These are phyloP conservation scores for Microdochium nivale DNA, from an alignment of 2,329 filamentous ascomycete genomes.

Conservation along the genomic window DNA sequence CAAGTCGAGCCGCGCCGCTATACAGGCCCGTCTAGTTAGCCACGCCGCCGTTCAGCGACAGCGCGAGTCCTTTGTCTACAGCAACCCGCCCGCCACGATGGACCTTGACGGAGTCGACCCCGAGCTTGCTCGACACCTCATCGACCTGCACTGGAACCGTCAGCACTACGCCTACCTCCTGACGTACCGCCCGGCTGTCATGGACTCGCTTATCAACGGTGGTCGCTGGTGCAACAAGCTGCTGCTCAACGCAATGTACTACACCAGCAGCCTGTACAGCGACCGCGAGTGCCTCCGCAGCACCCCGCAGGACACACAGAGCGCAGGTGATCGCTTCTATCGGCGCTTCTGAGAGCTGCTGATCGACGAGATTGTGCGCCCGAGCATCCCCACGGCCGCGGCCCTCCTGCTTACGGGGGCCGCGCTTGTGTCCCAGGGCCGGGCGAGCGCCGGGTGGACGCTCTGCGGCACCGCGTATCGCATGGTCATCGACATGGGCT, in stretches of 20 bases:
- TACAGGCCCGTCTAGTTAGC: constrained; percentile 24
- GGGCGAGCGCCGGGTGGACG: constrained; percentile 25
- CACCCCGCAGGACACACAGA: constrained; percentile 22
- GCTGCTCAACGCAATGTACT: constrained; percentile 30
- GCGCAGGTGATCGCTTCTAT: constrained; percentile 26
- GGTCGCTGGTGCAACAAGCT: constrained; percentile 27
- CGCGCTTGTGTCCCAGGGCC: constrained; percentile 21
- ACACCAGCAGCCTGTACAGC: constrained; percentile 27
- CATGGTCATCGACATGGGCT: constrained; percentile 29
- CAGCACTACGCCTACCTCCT: constrained; percentile 27
- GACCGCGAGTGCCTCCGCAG: constrained; percentile 23
- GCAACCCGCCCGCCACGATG: constrained; percentile 18
- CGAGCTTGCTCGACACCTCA: constrained; percentile 25
- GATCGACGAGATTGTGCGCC: constrained; percentile 20
- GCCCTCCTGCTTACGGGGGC: constrained; percentile 23
- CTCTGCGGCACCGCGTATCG: constrained; percentile 26
- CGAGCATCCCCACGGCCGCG: constrained; percentile 26
- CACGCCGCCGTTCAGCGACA: constrained; percentile 24
- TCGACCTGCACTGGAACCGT: constrained; percentile 27
- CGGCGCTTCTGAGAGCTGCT: constrained; percentile 26
- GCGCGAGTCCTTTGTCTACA: constrained; percentile 19
- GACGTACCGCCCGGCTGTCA: constrained; percentile 28
- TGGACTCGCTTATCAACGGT: constrained; percentile 25
- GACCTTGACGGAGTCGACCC: constrained; percentile 23
- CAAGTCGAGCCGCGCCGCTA: constrained; percentile 16